Percentiles rank a stretch among this genome's conserved stretches.
These are phyloP conservation scores for Pyrenula massariospora DNA, from an alignment of 495 filamentous ascomycete genomes.

Conservation along the genomic window DNA sequence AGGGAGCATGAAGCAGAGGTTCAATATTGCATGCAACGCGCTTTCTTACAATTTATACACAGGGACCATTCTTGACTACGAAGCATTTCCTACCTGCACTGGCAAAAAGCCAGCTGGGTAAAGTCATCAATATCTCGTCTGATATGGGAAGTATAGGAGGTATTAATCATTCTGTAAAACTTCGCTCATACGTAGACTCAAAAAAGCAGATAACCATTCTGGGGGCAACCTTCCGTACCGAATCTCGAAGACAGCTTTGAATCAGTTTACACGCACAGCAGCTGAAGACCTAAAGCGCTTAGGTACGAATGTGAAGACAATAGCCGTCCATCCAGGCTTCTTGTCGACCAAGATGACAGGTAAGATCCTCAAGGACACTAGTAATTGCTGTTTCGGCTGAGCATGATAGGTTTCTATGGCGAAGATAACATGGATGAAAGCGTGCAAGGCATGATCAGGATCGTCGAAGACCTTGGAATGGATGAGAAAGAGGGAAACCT, in stretches of 20 bases:
- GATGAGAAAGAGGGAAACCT: neutral
- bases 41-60: no score
- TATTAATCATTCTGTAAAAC: no score
- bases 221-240: neutral
- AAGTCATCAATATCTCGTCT: neutral
- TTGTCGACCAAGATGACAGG: neutral
- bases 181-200: no score
- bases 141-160: neutral
- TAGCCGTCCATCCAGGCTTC: neutral
- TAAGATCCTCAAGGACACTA: neutral
- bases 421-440: neutral
- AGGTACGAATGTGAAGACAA: neutral
- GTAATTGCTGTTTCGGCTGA: neutral
- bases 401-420: neutral
- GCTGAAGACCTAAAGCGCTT: neutral
- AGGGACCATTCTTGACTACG: neutral
- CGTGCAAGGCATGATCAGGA: neutral
- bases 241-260: neutral
- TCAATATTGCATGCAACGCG: no score
- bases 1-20: no score
- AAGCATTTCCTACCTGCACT: neutral
- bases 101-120: neutral
- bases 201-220: neutral
- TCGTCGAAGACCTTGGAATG: neutral
- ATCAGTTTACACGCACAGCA: neutral